Conservation (phyloP, 805 yeast species). For the Gaillardinia entomophila region DNA sequence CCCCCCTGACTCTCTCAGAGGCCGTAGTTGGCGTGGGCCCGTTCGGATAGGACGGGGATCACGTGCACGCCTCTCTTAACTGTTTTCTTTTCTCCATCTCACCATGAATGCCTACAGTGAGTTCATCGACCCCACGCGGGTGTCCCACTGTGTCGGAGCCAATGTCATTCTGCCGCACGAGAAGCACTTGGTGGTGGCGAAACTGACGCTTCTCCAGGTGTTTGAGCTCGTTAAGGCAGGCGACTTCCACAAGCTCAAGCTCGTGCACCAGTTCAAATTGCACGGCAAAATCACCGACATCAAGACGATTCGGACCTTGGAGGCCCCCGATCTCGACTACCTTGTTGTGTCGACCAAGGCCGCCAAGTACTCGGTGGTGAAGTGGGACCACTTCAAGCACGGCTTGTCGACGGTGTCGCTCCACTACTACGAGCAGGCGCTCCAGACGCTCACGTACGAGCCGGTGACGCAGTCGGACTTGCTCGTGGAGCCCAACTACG, state of each 20-base stretch:
- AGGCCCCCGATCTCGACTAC: conserved; percentile 47
- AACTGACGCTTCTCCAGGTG: conserved; percentile 64
- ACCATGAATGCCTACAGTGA: conserved; percentile 77
- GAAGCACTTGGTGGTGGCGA: conserved; percentile 61
- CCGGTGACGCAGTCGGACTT: conserved; percentile 38
- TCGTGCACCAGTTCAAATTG: conserved; percentile 59
- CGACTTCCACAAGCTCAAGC: conserved; percentile 18
- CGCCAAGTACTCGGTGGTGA: conserved; percentile 74
- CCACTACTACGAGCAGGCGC: conserved; percentile 77
- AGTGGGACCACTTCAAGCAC: conserved; percentile 56
- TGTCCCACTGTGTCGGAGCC: conserved; percentile 53
- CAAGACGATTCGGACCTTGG: conserved; percentile 43
- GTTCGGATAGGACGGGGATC: too few species aligned
- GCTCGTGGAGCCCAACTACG: conserved; percentile 55
- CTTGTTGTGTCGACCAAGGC: conserved; percentile 60
- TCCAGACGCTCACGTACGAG: conserved; percentile 46
- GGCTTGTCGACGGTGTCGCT: conserved; percentile 67
- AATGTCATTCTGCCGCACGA: conserved; percentile 39
- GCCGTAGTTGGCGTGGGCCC: too few species aligned
- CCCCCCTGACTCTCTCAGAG: too few species aligned
- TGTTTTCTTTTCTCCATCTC: background rate
- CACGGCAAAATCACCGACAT: conserved; percentile 66
- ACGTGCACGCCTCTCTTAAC: background rate
- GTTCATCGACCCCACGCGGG: conserved; percentile 69
- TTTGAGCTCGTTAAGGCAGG: conserved; percentile 36